Evolutionary conservation across 1,284 basidiomycete genomes (phyloP).

Genomic region (Heterobasidion irregulare): DNA sequence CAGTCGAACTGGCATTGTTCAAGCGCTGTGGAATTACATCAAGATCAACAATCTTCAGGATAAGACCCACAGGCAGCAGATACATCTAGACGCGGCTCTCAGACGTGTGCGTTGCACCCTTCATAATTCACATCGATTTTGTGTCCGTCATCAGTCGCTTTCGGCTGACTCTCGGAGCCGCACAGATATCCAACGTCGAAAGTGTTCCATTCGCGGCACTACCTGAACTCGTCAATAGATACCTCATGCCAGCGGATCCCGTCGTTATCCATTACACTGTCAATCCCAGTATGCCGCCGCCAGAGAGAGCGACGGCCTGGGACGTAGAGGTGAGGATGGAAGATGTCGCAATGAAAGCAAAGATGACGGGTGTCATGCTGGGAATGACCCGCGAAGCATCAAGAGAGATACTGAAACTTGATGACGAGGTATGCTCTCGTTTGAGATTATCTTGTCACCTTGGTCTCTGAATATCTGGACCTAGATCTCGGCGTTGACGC

Average conservation of each 20-base stretch:
- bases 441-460: neutral
- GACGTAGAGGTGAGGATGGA: constrained; percentile 90
- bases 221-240: constrained; percentile 82
- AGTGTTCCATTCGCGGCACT: constrained; percentile 73
- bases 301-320: constrained; percentile 66
- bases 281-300: constrained; percentile 46
- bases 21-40: constrained; percentile 90
- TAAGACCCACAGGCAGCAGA: constrained; percentile 76
- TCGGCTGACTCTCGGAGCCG: neutral
- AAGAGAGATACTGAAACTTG: constrained; percentile 63
- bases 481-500: constrained; percentile 73
- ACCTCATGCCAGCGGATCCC: constrained; percentile 74
- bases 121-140: neutral
- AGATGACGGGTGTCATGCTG: constrained; percentile 68
- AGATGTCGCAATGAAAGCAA: constrained; percentile 66
- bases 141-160: neutral
- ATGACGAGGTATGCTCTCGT: constrained; percentile 65
- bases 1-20: constrained; percentile 75
- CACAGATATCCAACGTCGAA: constrained; percentile 60
- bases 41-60: constrained; percentile 85
- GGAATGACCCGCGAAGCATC: constrained; percentile 61
- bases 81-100: constrained; percentile 72
- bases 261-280: constrained; percentile 78
- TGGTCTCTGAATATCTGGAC: neutral
- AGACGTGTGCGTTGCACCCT: constrained; percentile 38